Evolutionary conservation across 106 monocot species (phyloP).

Genomic region (Dendrobium nobile): DNA sequence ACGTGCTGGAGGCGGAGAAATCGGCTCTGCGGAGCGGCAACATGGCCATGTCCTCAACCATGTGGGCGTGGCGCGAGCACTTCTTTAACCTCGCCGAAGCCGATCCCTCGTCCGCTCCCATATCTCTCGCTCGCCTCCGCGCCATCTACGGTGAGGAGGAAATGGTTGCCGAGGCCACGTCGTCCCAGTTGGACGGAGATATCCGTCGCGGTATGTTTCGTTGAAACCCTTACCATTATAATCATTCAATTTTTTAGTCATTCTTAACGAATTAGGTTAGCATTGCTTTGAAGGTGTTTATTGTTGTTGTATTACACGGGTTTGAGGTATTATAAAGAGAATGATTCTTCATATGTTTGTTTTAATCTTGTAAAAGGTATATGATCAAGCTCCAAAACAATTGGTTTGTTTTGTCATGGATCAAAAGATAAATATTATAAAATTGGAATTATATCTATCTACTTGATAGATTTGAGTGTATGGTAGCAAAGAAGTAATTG

Average conservation of each 20-base stretch:
- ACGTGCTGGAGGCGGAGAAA: conserved; percentile 52
- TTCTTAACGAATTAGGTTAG: not conserved
- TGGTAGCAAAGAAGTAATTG: too few relatives aligned
- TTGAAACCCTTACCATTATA: not conserved
- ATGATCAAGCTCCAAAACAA: not conserved
- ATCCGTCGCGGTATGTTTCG: not conserved
- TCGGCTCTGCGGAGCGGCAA: conserved; percentile 22
- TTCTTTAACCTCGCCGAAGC: conserved; percentile 29
- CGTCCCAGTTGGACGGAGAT: not conserved
- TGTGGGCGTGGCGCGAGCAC: conserved; percentile 50
- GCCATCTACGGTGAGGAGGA: conserved; percentile 47
- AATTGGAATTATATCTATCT: too few relatives aligned
- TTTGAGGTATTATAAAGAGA: not conserved
- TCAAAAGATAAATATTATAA: too few relatives aligned
- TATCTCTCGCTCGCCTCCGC: conserved; percentile 33
- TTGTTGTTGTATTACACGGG: not conserved
- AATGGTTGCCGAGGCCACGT: not conserved
- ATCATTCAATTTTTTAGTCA: not conserved
- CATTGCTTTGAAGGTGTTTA: not conserved
- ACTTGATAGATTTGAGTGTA: too few relatives aligned
- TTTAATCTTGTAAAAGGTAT: not conserved
- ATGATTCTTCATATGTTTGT: too few relatives aligned
- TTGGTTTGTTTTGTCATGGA: not conserved
- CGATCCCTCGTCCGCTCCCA: conserved; percentile 21
- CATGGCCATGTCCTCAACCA: conserved; percentile 30